A percentile compares a stretch with the other conserved stretches of the same genome.
phyloP scores from a whole-genome alignment of 1,139 yeast genomes.

The Suhomyces wounanorum region DNA sequence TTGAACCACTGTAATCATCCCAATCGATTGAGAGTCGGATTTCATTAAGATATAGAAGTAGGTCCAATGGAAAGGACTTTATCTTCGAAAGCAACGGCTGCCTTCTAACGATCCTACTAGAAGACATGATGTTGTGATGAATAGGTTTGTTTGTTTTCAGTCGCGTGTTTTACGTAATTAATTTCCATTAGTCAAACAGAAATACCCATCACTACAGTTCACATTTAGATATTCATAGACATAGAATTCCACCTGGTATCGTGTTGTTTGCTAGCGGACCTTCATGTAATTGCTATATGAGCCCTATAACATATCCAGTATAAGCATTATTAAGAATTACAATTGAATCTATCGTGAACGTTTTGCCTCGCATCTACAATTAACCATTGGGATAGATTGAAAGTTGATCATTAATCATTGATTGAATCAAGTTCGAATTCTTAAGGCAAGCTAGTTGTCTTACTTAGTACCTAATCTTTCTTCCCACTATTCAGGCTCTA shows the following conservation, averaged over 20 bases:
- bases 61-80: slow-evolving; percentile 58
- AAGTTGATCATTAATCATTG: too few species aligned
- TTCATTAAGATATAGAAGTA: slow-evolving; percentile 55
- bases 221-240: neutral
- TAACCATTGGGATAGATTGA: too few species aligned
- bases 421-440: too few species aligned
- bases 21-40: slow-evolving; percentile 58
- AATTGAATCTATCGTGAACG: too few species aligned
- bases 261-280: neutral
- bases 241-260: neutral
- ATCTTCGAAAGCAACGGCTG: slow-evolving; percentile 41
- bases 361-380: too few species aligned
- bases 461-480: neutral
- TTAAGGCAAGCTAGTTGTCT: neutral
- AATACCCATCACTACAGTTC: neutral
- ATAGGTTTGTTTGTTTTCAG: slow-evolving; percentile 8
- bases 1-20: slow-evolving; percentile 53
- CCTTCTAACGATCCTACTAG: slow-evolving; percentile 13
- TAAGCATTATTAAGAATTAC: too few species aligned
- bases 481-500: neutral
- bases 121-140: slow-evolving; percentile 6
- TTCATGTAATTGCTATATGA: neutral
- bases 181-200: neutral
- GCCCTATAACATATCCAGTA: too few species aligned
- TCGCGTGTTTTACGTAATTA: slow-evolving; percentile 11